Evolutionary conservation across 1,284 basidiomycete species (phyloP).

Genomic region (Bondarzewia mesenterica): DNA sequence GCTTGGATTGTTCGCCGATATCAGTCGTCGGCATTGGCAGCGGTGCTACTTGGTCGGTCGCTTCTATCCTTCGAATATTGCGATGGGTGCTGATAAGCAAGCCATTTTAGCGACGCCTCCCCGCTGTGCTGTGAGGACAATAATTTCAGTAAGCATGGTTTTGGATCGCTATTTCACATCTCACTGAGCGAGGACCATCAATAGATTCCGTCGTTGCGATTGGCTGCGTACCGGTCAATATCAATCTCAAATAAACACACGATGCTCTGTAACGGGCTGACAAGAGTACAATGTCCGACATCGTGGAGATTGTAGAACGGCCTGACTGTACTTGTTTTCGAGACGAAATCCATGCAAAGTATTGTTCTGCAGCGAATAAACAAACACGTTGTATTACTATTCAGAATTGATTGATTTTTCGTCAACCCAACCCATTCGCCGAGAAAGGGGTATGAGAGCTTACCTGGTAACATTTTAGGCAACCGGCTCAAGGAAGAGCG

Average conservation of each 20-base stretch:
- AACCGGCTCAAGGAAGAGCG: no score
- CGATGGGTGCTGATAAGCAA: neutral
- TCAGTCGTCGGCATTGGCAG: neutral
- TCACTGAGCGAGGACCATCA: neutral
- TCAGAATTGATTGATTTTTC: no score
- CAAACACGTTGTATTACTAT: no score
- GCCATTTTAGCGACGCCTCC: neutral
- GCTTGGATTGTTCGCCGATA: neutral
- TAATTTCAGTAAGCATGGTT: neutral
- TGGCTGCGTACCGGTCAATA: neutral
- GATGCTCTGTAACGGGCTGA: no score
- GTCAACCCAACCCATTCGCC: no score
- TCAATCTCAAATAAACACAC: neutral
- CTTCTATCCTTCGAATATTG: neutral
- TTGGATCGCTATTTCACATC: neutral
- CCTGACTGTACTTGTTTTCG: no score
- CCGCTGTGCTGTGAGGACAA: neutral
- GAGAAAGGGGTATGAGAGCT: no score
- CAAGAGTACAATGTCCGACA: no score
- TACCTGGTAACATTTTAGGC: no score
- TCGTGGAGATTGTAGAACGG: no score
- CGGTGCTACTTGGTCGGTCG: neutral
- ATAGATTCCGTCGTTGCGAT: neutral
- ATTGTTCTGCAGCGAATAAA: no score
- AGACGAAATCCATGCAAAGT: no score